These are phyloP conservation scores for Torulaspora quercuum DNA, from an alignment of 805 yeast species.

Conservation along the genomic window DNA sequence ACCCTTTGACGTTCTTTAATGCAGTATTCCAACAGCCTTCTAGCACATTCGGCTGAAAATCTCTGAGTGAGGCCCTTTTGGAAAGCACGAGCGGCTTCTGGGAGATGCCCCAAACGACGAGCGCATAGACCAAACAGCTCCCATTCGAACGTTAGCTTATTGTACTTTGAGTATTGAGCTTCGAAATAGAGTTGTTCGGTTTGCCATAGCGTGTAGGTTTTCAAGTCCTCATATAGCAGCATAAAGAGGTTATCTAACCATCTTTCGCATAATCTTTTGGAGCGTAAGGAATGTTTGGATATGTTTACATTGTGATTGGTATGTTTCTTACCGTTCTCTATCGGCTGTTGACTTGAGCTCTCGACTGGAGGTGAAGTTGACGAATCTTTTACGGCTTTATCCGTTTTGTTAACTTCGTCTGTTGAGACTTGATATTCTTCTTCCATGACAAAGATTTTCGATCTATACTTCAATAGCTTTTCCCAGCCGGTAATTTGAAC, in stretches of 20 bases:
- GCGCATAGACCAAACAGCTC: constrained; percentile 87
- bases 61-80: constrained; percentile 64
- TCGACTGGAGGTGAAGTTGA: constrained; percentile 1
- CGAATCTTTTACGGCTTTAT: constrained; percentile 2
- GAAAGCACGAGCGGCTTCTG: constrained; percentile 86
- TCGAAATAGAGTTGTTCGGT: constrained; percentile 86
- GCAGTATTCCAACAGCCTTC: constrained; percentile 68
- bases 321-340: constrained; percentile 10
- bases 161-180: constrained; percentile 77
- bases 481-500: constrained; percentile 76
- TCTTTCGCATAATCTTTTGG: constrained; percentile 65
- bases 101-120: constrained; percentile 74
- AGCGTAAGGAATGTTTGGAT: constrained; percentile 47
- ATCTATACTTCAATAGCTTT: constrained; percentile 52
- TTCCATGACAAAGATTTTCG: constrained; percentile 65
- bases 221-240: constrained; percentile 68
- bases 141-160: constrained; percentile 84
- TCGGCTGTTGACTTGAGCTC: constrained; percentile 1
- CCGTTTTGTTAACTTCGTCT: constrained; percentile 21
- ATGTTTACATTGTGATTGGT: constrained; percentile 10
- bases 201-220: constrained; percentile 88
- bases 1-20: constrained; percentile 44
- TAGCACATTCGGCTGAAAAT: constrained; percentile 76
- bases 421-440: constrained; percentile 47
- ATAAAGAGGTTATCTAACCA: constrained; percentile 78